A percentile compares a stretch with the other conserved stretches of the same genome.
These are phyloP conservation scores for Candida tunisiensis DNA, from an alignment of 1,139 yeast genomes.

Conservation along the genomic window DNA sequence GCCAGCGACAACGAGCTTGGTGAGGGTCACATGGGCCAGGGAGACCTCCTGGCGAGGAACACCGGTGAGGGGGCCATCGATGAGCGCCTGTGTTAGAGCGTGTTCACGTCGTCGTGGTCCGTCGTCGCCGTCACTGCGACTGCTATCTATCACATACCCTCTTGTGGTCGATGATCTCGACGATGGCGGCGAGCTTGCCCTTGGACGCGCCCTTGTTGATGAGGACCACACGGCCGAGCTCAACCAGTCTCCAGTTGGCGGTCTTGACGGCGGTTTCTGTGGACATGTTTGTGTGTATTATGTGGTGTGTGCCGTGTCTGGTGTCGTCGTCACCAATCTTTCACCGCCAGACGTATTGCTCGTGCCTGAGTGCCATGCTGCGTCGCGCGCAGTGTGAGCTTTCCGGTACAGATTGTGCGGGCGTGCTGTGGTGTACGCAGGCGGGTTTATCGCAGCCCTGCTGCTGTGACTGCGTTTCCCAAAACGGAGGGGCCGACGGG, in stretches of 20 bases:
- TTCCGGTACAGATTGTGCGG: too few species aligned
- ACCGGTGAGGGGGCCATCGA: constrained; percentile 86
- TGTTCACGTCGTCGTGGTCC: not conserved
- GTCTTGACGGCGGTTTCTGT: constrained; percentile 74
- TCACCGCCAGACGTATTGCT: too few species aligned
- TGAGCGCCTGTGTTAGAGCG: constrained; percentile 38
- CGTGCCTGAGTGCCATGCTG: too few species aligned
- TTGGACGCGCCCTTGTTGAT: constrained; percentile 50
- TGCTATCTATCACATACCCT: constrained; percentile 49
- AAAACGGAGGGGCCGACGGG: too few species aligned
- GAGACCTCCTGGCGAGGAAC: constrained; percentile 86
- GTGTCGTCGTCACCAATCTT: not conserved
- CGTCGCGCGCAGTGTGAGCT: too few species aligned
- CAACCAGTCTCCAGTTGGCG: constrained; percentile 98
- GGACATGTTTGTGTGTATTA: constrained; percentile 34
- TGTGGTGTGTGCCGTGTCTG: not conserved
- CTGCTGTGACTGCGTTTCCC: too few species aligned
- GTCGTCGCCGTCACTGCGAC: not conserved
- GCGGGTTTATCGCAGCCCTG: too few species aligned
- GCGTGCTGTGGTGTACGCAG: too few species aligned
- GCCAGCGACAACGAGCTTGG: constrained; percentile 72
- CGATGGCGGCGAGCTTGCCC: constrained; percentile 78
- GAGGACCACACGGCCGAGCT: constrained; percentile 98
- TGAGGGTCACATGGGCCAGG: constrained; percentile 78
- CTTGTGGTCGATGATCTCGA: constrained; percentile 98